These are phyloP conservation scores for Casuarina cunninghamiana DNA, from an alignment of 306 rosid genomes.

Conservation along the genomic window DNA sequence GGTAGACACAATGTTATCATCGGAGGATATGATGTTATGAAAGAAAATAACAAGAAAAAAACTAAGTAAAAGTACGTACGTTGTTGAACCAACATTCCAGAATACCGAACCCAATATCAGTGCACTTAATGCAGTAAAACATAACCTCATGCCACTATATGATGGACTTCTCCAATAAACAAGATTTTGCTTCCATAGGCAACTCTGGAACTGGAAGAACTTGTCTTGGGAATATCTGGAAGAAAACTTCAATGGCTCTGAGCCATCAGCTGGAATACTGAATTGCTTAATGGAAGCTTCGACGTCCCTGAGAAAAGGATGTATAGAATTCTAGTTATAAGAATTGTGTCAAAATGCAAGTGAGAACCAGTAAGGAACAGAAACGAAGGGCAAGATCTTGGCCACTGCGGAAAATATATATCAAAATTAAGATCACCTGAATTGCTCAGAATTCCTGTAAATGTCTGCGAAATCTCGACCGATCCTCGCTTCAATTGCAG, in stretches of 20 bases:
- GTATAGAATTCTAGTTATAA: conserved; percentile 9
- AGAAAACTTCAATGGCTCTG: conserved; percentile 57
- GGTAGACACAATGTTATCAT: background rate
- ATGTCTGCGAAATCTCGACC: conserved; percentile 57
- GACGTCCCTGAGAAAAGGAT: conserved; percentile 53
- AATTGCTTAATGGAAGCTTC: conserved; percentile 60
- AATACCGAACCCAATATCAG: conserved; percentile 63
- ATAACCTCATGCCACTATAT: conserved; percentile 74
- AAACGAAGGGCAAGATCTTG: conserved; percentile 6
- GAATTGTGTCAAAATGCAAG: background rate
- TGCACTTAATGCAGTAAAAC: conserved; percentile 69
- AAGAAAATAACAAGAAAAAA: background rate
- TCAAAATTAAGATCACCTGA: conserved; percentile 43
- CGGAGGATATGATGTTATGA: background rate
- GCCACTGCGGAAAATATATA: conserved; percentile 10
- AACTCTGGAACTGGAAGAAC: conserved; percentile 45
- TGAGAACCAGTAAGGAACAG: background rate
- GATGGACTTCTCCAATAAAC: conserved; percentile 91
- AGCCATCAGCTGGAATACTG: conserved; percentile 57
- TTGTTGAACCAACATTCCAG: conserved; percentile 72
- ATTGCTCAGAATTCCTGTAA: conserved; percentile 59
- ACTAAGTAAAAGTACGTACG: conserved; percentile 37
- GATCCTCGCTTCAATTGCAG: conserved; percentile 63
- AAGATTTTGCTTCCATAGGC: conserved; percentile 86
- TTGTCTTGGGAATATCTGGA: conserved; percentile 50